Percentiles rank a stretch among this genome's conserved stretches.
Conservation (phyloP, 345 rosid genomes). For the Salix suchowensis region DNA sequence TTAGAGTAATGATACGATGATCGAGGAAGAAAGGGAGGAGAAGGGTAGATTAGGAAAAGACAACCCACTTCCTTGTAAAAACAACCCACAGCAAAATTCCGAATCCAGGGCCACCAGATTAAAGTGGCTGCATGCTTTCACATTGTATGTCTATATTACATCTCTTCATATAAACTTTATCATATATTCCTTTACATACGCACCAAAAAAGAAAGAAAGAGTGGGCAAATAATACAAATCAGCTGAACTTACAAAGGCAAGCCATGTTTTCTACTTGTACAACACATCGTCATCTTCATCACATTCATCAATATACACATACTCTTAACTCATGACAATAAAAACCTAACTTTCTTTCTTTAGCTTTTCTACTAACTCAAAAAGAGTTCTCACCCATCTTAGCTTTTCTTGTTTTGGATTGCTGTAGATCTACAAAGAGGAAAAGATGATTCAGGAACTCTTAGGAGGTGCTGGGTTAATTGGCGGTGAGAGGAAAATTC, state of each 20-base stretch:
- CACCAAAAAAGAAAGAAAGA: not conserved
- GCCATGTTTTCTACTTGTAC: slow-evolving; percentile 11
- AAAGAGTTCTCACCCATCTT: slow-evolving; percentile 28
- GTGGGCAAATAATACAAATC: slow-evolving; percentile 6
- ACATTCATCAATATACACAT: slow-evolving; percentile 22
- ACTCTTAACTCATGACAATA: not conserved
- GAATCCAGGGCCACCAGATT: slow-evolving; percentile 24
- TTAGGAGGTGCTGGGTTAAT: slow-evolving; percentile 44
- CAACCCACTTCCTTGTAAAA: slow-evolving; percentile 20
- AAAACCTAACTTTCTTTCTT: slow-evolving; percentile 29
- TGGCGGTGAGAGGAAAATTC: slow-evolving; percentile 40
- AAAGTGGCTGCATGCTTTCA: slow-evolving; percentile 11
- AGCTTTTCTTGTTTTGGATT: slow-evolving; percentile 60
- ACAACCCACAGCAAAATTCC: slow-evolving; percentile 29
- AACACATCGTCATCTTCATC: slow-evolving; percentile 7
- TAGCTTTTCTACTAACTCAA: slow-evolving; percentile 40
- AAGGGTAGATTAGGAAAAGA: slow-evolving; percentile 21
- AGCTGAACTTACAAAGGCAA: slow-evolving; percentile 30
- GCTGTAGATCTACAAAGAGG: slow-evolving; percentile 46
- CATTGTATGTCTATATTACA: slow-evolving; percentile 21
- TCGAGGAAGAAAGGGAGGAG: not conserved
- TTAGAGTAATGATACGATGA: not conserved
- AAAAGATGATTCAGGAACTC: slow-evolving; percentile 68
- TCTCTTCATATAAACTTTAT: slow-evolving; percentile 11
- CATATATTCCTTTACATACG: slow-evolving; percentile 25